Evolutionary conservation across 768 basidiomycete genomes (phyloP).

Genomic region (Chalciporus sphaerocephalus): DNA sequence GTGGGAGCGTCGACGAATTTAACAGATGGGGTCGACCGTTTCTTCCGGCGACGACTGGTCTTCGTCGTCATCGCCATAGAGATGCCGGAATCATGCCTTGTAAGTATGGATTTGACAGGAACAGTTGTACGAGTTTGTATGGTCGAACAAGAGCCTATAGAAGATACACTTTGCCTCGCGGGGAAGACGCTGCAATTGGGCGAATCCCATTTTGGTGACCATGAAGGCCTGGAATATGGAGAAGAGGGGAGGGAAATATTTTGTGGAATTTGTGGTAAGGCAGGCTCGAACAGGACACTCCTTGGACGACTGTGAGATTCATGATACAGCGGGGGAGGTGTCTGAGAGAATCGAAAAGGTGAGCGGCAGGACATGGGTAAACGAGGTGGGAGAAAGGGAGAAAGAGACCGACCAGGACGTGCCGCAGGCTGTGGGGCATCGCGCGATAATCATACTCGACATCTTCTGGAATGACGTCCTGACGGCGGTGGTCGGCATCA

Average conservation of each 20-base stretch:
- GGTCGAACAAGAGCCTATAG: slow-evolving; percentile 33
- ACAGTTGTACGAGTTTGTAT: slow-evolving; percentile 19
- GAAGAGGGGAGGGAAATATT: slow-evolving; percentile 9
- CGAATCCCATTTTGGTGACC: slow-evolving; percentile 16
- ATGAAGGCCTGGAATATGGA: slow-evolving; percentile 18
- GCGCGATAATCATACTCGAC: slow-evolving; percentile 26
- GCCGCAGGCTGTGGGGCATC: slow-evolving; percentile 30
- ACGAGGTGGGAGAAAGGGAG: not conserved
- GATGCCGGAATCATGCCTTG: slow-evolving; percentile 46
- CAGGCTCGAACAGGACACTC: slow-evolving; percentile 29
- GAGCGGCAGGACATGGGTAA: slow-evolving; percentile 7
- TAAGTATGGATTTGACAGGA: slow-evolving; percentile 54
- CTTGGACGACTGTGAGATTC: slow-evolving; percentile 16
- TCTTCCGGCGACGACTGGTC: slow-evolving; percentile 25
- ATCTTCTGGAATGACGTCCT: slow-evolving; percentile 29
- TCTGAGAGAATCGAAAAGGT: slow-evolving; percentile 11
- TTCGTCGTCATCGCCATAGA: slow-evolving; percentile 37
- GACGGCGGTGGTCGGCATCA: slow-evolving; percentile 18
- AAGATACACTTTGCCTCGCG: slow-evolving; percentile 37
- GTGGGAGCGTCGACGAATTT: slow-evolving; percentile 68
- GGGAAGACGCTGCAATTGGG: slow-evolving; percentile 19
- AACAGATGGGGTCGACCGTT: slow-evolving; percentile 45
- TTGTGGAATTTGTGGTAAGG: not conserved
- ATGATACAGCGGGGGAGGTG: slow-evolving; percentile 15
- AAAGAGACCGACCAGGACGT: slow-evolving; percentile 25